Evolutionary conservation across 805 yeast genomes (phyloP), one percentile per base, ranked within the genome.

Genomic region (Vanderwaltozyma yarrowii): DNA sequence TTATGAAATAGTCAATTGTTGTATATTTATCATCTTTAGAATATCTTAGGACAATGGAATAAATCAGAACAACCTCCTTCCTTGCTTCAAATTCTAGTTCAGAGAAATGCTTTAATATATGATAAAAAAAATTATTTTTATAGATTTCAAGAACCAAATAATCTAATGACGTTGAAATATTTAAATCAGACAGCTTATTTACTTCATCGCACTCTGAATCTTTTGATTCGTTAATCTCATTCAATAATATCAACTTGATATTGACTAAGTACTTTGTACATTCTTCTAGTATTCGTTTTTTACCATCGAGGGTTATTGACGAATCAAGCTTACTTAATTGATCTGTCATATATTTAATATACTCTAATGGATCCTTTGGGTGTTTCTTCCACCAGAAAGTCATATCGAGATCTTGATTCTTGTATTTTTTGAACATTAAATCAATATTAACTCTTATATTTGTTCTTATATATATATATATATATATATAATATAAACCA

Each of bases 381-480:
- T 79, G 83, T 53, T 95, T 72, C 46, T 85, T 83, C 70, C 92
- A 89, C 52, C 94, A 67, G 52, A 89, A 89, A 12, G 96, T 82
- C 96, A 88, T 86, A 36, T 49, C 58, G 29, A 54, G 35, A 37
- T 53, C 58, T 35, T 54, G 56, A 33, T 47, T 49, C 37, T 46
- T 47, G 39, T 53, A 49, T 37, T 51, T 52, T 41, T 52, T 54
- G 30, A 53, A 53, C 57, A 53, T 54, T 31, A 10, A 8, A 21
- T 6, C 9, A 21, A 7, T 21, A 6, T 21, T 21, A 21, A 7
- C 9, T 6, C 23, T 7, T 21, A 7, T 7, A 21, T 21, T 6
- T 21, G 9, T 21, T 21, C 23, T 7, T 7, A 21, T 9, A 9
- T n/a, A n/a, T n/a, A n/a, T n/a, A n/a, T n/a, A n/a, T n/a, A n/a